Percentiles rank a stretch among this genome's conserved stretches.
Conservation (phyloP, 352 stramenopile species). For the Globisporangium irregulare region DNA sequence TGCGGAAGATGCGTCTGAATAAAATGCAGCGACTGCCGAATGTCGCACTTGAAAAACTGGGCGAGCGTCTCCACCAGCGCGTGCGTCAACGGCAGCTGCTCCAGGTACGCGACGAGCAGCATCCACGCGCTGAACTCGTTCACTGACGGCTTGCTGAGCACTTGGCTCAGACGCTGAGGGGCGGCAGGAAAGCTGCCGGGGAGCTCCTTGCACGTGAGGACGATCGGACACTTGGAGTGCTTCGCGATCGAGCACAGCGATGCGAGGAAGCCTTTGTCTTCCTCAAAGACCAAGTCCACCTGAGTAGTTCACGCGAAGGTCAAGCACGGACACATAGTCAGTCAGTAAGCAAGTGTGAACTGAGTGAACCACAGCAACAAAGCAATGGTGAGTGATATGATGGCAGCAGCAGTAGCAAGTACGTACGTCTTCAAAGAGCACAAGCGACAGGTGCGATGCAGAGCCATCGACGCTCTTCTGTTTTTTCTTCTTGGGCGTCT, state of each 20-base stretch:
- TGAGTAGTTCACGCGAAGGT: constrained; percentile 6
- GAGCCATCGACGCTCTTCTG: constrained; percentile 36
- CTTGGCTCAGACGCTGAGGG: constrained; percentile 39
- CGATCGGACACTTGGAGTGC: constrained; percentile 76
- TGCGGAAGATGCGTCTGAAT: constrained; percentile 45
- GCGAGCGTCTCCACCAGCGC: constrained; percentile 39
- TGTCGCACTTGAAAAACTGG: constrained; percentile 58
- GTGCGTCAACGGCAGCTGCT: constrained; percentile 40
- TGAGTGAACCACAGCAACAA: background rate
- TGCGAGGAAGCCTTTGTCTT: constrained; percentile 76
- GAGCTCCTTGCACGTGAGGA: constrained; percentile 62
- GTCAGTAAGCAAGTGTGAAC: background rate
- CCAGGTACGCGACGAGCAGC: constrained; percentile 51
- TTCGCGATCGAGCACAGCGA: constrained; percentile 76
- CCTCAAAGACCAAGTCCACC: constrained; percentile 75
- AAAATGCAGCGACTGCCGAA: constrained; percentile 71
- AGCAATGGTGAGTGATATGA: background rate
- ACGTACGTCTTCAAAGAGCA: constrained; percentile 82
- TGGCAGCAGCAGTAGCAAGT: background rate
- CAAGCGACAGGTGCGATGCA: constrained; percentile 61
- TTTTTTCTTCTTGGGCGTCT: constrained; percentile 37
- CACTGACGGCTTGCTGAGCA: constrained; percentile 39
- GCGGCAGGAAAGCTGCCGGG: constrained; percentile 57
- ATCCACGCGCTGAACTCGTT: constrained; percentile 70
- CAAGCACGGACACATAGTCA: background rate